phyloP scores from a whole-genome alignment of 805 yeast genomes.

The Scheffersomyces coipomensis region DNA sequence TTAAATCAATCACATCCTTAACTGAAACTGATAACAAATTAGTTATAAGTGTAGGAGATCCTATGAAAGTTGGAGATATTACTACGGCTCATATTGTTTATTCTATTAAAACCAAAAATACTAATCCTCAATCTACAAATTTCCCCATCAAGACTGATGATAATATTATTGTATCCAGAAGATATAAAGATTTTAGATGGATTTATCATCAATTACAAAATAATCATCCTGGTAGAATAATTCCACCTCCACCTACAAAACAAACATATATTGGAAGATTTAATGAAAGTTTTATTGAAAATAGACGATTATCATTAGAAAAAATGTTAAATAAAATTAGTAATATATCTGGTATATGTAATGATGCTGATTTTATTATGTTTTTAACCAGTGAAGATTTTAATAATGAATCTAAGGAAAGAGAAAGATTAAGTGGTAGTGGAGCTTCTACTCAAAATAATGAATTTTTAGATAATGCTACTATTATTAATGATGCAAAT shows the following conservation, averaged over 20 bases:
- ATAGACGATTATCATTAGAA: conserved; percentile 79
- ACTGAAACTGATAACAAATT: conserved; percentile 30
- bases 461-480: conserved; percentile 36
- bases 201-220: conserved; percentile 81
- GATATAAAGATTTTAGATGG: conserved; percentile 95
- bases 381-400: conserved; percentile 78
- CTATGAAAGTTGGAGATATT: conserved; percentile 86
- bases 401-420: conserved; percentile 61
- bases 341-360: conserved; percentile 51
- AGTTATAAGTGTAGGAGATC: conserved; percentile 81
- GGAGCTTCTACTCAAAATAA: conserved; percentile 41
- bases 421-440: conserved; percentile 60
- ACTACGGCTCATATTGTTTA: conserved; percentile 88
- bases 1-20: conserved; percentile 7
- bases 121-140: conserved; percentile 32
- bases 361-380: conserved; percentile 73
- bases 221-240: conserved; percentile 84
- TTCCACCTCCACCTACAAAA: conserved; percentile 92
- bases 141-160: conserved; percentile 29
- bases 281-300: conserved; percentile 85
- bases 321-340: conserved; percentile 80
- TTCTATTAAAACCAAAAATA: conserved; percentile 64
- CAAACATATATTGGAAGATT: conserved; percentile 92
- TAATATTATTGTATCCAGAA: conserved; percentile 58
- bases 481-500: conserved; percentile 8